Evolutionary conservation across 2,329 filamentous ascomycete genomes (phyloP), one percentile per base, ranked within the genome.

Genomic region (Colletotrichum eleusines): DNA sequence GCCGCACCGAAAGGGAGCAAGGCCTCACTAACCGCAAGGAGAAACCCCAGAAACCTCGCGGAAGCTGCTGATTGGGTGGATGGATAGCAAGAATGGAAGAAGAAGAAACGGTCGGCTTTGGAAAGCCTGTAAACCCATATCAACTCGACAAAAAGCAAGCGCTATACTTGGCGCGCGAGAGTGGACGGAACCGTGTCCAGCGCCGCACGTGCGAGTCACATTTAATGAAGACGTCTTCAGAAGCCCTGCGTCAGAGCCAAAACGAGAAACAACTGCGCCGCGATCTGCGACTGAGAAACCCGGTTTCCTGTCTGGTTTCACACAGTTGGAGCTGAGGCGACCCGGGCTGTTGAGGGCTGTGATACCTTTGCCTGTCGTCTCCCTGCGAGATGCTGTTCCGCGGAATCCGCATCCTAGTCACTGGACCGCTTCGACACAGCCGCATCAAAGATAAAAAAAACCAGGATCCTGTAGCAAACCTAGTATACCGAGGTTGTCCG

Each of bases 191-290:
- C 54, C 11, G 23, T 50, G 42, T 20, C 44, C 46, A 38, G 23
- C 28, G 31, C 58, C 53, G 64, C 69, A 59, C 58, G 53, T 71
- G 64, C 58, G 58, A 71, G 68, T 68, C 64, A 71, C 58, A 63
- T 63, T 58, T 59, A 38, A 68, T 63, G 42, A 71, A 59, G 59
- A 48, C 53, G 50, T 71, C 68, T 71, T 63, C 59, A 63, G 35
- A 68, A 71, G 44, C 59, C 69, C 69, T 71, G 69, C 64, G 48
- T 67, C 58, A 31, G 55, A 38, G n/a, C 42, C 35, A 46, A 8
- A 8, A 35, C 26, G 6, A 42, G 69, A 59, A 46, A 33, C 55
- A 46, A 44, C 16, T 8, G 18, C 42, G 42, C 63, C 48, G 33
- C 28, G 14, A 26, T 3, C 44, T 40, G 35, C 20, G 28, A 11